phyloP scores from a whole-genome alignment of 345 rosid species.

The Bruguiera gymnorhiza region DNA sequence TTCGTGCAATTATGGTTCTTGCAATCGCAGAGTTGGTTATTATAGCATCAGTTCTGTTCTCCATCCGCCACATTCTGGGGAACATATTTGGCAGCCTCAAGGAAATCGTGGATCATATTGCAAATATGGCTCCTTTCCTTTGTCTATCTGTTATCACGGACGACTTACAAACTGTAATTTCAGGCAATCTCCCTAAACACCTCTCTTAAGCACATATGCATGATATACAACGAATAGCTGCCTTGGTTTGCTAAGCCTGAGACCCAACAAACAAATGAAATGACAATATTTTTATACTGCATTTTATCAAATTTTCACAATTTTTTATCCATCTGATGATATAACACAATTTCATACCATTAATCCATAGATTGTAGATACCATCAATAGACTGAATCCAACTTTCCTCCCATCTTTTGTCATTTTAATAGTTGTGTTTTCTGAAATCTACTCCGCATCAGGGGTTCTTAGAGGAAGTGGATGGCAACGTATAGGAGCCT shows the following conservation, averaged over 20 bases:
- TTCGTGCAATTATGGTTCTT: conserved; percentile 24
- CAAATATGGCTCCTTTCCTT: conserved; percentile 33
- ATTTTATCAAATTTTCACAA: too few relatives aligned
- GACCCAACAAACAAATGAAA: too few relatives aligned
- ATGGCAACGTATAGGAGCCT: conserved; percentile 42
- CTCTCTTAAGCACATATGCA: too few relatives aligned
- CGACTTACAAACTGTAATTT: conserved; percentile 34
- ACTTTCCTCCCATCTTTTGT: too few relatives aligned
- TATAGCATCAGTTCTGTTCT: conserved; percentile 26
- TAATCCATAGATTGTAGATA: neutral
- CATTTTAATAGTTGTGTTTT: neutral
- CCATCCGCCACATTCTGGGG: conserved; percentile 29
- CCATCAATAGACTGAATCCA: too few relatives aligned
- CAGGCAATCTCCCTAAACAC: conserved; percentile 21
- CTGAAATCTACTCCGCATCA: conserved; percentile 4
- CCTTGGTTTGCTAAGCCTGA: too few relatives aligned
- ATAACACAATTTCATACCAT: too few relatives aligned
- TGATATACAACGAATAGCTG: too few relatives aligned
- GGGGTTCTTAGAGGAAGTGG: conserved; percentile 46
- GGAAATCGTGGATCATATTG: conserved; percentile 38
- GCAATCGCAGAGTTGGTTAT: conserved; percentile 27
- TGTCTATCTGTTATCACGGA: conserved; percentile 32
- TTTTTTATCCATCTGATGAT: neutral
- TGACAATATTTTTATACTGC: too few relatives aligned
- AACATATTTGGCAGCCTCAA: conserved; percentile 33